phyloP scores from a whole-genome alignment of 352 stramenopile species.

The Phytophthora crassamura region DNA sequence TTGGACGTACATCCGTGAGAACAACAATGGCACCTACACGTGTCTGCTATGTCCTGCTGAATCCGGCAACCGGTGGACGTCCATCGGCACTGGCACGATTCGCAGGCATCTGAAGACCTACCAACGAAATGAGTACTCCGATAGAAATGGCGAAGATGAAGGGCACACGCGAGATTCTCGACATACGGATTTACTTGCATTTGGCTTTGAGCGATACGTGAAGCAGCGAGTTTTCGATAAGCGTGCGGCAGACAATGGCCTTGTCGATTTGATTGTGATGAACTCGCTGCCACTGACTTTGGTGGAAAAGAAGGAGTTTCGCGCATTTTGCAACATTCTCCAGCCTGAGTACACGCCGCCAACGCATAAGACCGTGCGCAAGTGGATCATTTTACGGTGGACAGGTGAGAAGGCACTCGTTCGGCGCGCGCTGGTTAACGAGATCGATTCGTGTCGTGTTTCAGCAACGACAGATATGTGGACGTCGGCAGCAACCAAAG shows the following conservation, averaged over 20 bases:
- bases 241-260: neutral
- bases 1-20: slow-evolving; percentile 6
- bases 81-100: too few species aligned
- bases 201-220: slow-evolving; percentile 2
- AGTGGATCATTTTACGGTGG: slow-evolving; percentile 5
- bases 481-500: slow-evolving; percentile 20
- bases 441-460: neutral
- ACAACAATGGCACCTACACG: neutral
- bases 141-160: neutral
- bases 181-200: slow-evolving; percentile 13
- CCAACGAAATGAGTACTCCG: slow-evolving; percentile 3
- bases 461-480: slow-evolving; percentile 30
- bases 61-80: too few species aligned
- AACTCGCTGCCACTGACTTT: slow-evolving; percentile 10
- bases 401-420: slow-evolving; percentile 7
- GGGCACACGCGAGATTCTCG: too few species aligned
- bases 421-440: neutral
- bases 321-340: slow-evolving; percentile 2
- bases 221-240: slow-evolving; percentile 15
- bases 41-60: slow-evolving; percentile 12
- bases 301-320: slow-evolving; percentile 14
- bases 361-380: slow-evolving; percentile 4
- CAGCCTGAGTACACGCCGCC: slow-evolving; percentile 9
- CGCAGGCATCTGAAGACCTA: slow-evolving; percentile 5
- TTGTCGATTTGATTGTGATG: slow-evolving; percentile 12